phyloP scores from a whole-genome alignment of 345 rosid genomes.

The Linum lewisii region DNA sequence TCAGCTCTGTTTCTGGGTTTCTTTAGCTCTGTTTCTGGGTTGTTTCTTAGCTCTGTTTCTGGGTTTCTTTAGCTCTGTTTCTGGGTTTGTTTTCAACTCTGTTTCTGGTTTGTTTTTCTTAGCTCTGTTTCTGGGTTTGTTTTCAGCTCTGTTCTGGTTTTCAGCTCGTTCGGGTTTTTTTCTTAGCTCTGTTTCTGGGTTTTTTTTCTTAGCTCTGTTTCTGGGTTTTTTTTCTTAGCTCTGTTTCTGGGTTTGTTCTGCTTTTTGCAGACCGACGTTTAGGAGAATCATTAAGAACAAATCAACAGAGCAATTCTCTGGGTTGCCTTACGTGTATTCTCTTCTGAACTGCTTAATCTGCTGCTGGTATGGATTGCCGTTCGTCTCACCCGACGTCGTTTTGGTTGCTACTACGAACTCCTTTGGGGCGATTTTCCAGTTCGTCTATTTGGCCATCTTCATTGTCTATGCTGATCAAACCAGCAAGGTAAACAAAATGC shows the following conservation, averaged over 20 bases:
- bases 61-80: no score
- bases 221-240: neutral
- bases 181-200: slow-evolving; percentile 1
- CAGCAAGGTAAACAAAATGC: slow-evolving; percentile 21
- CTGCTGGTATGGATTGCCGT: slow-evolving; percentile 47
- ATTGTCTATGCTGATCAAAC: slow-evolving; percentile 27
- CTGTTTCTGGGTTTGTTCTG: neutral
- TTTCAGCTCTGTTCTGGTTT: no score
- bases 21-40: no score
- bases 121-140: no score
- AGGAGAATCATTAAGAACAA: slow-evolving; percentile 37
- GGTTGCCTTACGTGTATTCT: slow-evolving; percentile 37
- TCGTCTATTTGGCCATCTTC: slow-evolving; percentile 34
- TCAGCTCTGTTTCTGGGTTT: no score
- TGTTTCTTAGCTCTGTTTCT: no score
- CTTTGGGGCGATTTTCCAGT: slow-evolving; percentile 38
- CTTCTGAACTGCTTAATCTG: slow-evolving; percentile 49
- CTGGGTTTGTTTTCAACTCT: no score
- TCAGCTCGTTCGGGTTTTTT: no score
- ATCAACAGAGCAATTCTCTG: slow-evolving; percentile 47
- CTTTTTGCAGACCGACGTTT: slow-evolving; percentile 38
- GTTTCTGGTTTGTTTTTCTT: no score
- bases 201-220: neutral
- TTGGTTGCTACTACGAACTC: slow-evolving; percentile 40
- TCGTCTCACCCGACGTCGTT: slow-evolving; percentile 33